These are phyloP conservation scores for Cutaneotrichosporon sp. DNA, from an alignment of 1,284 basidiomycete genomes.

Conservation along the genomic window DNA sequence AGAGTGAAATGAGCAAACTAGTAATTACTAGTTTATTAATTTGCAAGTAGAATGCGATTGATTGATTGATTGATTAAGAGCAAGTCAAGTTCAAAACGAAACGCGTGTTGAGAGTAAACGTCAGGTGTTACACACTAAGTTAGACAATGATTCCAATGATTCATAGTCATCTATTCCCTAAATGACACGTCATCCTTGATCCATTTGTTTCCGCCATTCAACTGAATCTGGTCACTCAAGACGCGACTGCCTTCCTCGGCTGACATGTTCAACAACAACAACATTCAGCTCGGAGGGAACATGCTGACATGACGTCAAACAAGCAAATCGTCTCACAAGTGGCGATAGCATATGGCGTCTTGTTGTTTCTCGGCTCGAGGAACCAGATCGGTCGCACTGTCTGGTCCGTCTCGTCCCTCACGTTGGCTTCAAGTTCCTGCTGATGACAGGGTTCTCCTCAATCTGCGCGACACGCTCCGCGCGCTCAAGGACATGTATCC, in stretches of 20 bases:
- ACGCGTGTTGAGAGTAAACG: too few relatives aligned
- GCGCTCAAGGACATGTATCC: conserved; percentile 31
- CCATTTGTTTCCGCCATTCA: background rate
- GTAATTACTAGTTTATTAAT: too few relatives aligned
- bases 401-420: conserved; percentile 8
- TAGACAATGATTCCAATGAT: too few relatives aligned
- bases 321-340: background rate
- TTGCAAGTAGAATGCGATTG: too few relatives aligned
- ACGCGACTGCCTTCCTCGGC: conserved; percentile 1
- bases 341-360: background rate
- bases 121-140: too few relatives aligned
- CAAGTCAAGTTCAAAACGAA: too few relatives aligned
- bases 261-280: conserved; percentile 3
- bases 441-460: conserved; percentile 33
- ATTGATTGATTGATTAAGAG: too few relatives aligned
- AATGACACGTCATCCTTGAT: background rate
- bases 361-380: background rate
- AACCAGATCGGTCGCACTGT: background rate
- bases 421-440: background rate
- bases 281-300: background rate
- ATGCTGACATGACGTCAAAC: conserved; percentile 1
- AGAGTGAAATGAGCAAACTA: background rate
- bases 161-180: background rate
- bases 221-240: background rate
- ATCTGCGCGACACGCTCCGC: conserved; percentile 39